Conservation (phyloP, 1,284 basidiomycete species). For the Tilletiaria anomala region DNA sequence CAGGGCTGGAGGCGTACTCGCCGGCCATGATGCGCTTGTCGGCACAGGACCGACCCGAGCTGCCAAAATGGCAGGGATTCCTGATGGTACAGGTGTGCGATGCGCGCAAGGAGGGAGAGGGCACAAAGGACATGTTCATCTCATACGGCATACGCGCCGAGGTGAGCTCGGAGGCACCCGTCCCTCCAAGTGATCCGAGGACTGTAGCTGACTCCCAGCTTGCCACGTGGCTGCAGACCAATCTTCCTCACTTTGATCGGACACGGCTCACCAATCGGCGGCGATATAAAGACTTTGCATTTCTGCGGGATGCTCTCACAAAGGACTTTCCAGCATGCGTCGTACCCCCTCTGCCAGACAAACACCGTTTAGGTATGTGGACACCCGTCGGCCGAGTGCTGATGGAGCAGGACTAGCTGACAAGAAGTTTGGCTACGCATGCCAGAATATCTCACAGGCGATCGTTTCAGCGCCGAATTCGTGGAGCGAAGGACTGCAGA, state of each 20-base stretch:
- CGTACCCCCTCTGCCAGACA: conserved; percentile 87
- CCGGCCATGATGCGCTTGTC: too few relatives aligned
- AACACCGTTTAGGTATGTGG: conserved; percentile 61
- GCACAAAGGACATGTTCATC: conserved; percentile 92
- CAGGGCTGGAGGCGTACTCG: too few relatives aligned
- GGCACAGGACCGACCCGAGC: too few relatives aligned
- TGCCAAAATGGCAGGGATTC: too few relatives aligned
- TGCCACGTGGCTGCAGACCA: conserved; percentile 50
- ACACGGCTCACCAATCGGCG: conserved; percentile 58
- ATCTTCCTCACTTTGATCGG: conserved; percentile 54
- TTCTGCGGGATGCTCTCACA: conserved; percentile 71
- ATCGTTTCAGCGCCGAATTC: conserved; percentile 90
- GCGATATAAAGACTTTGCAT: conserved; percentile 93
- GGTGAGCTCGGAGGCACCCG: conserved; percentile 45
- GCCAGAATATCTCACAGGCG: conserved; percentile 69
- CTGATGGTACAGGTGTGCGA: too few relatives aligned
- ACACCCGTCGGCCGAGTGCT: background rate
- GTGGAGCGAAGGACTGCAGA: conserved; percentile 79
- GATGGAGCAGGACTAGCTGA: background rate
- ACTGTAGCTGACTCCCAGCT: background rate
- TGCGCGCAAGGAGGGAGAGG: too few relatives aligned
- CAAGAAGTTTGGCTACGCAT: background rate
- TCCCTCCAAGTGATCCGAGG: background rate
- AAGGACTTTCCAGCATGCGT: conserved; percentile 92
- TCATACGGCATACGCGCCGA: conserved; percentile 81